A percentile compares a stretch with the other conserved stretches of the same genome.
Conservation (phyloP, 116 monocot species). For the Thalassia testudinum region DNA sequence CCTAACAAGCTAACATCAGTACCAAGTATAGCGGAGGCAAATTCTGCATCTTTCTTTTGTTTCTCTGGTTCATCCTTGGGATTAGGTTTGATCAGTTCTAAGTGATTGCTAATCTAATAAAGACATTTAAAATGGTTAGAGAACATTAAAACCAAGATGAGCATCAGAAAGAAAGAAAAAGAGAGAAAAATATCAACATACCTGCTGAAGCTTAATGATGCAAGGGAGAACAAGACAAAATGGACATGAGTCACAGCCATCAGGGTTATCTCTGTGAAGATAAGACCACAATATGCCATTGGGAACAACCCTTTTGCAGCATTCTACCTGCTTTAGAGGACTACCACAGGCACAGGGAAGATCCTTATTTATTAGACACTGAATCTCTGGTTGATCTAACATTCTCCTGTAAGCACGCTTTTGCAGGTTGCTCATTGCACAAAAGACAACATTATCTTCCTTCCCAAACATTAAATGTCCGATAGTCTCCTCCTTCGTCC, state of each 20-base stretch:
- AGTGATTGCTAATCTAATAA: constrained; percentile 82
- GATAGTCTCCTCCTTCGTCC: constrained; percentile 96
- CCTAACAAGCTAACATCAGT: constrained; percentile 61
- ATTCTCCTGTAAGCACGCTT: constrained; percentile 88
- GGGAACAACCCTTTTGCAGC: constrained; percentile 68
- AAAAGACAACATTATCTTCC: constrained; percentile 93
- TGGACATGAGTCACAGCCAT: constrained; percentile 88
- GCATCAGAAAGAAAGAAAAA: constrained; percentile 2
- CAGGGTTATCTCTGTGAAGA: constrained; percentile 79
- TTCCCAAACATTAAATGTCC: constrained; percentile 96
- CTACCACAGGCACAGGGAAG: constrained; percentile 86
- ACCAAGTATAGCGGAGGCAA: constrained; percentile 63
- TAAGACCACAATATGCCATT: constrained; percentile 92
- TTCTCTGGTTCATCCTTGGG: constrained; percentile 84
- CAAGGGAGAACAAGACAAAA: constrained; percentile 97
- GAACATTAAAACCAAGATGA: constrained; percentile 1
- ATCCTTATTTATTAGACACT: constrained; percentile 84
- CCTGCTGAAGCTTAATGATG: constrained; percentile 93
- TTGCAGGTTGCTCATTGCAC: constrained; percentile 88
- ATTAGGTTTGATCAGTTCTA: constrained; percentile 92
- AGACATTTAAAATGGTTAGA: constrained; percentile 1
- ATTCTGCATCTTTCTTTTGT: constrained; percentile 92
- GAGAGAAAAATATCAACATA: constrained; percentile 8
- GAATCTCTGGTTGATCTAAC: constrained; percentile 82
- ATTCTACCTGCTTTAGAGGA: constrained; percentile 77